These are phyloP conservation scores for Aspergillus udagawae DNA, from an alignment of 2,329 filamentous ascomycete genomes.

Conservation along the genomic window DNA sequence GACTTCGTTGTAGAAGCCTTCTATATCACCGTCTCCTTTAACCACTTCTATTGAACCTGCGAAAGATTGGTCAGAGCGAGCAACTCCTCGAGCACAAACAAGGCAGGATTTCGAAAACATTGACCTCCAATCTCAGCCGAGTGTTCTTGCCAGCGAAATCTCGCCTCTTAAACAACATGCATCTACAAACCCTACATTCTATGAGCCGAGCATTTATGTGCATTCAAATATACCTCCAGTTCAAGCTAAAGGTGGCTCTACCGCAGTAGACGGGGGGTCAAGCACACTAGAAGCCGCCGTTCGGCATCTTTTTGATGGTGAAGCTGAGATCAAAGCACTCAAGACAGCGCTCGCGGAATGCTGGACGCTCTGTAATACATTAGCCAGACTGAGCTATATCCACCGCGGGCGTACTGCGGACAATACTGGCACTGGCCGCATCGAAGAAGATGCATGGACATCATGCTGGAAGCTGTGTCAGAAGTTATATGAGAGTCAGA, in stretches of 20 bases:
- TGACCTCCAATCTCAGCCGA: slow-evolving; percentile 55
- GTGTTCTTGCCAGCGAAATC: slow-evolving; percentile 69
- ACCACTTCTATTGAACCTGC: slow-evolving; percentile 68
- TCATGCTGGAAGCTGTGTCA: slow-evolving; percentile 92
- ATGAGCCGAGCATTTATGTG: background rate
- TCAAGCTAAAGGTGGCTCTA: slow-evolving; percentile 10
- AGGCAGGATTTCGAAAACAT: slow-evolving; percentile 65
- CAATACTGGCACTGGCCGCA: slow-evolving; percentile 70
- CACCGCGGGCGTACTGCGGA: slow-evolving; percentile 65
- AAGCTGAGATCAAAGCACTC: slow-evolving; percentile 61
- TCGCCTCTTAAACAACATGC: slow-evolving; percentile 17
- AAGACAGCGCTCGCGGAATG: slow-evolving; percentile 77
- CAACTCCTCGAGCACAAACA: slow-evolving; percentile 80
- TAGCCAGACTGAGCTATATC: slow-evolving; percentile 78
- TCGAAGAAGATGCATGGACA: slow-evolving; percentile 86
- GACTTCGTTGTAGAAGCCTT: slow-evolving; percentile 22
- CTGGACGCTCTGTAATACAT: slow-evolving; percentile 89
- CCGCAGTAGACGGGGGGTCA: slow-evolving; percentile 18
- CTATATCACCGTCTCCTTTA: slow-evolving; percentile 65
- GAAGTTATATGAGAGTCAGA: slow-evolving; percentile 75
- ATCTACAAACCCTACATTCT: background rate
- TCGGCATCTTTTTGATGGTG: slow-evolving; percentile 46
- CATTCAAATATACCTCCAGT: slow-evolving; percentile 32
- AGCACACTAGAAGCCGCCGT: slow-evolving; percentile 23
- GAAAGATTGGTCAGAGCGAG: slow-evolving; percentile 62